phyloP scores from a whole-genome alignment of 2,329 filamentous ascomycete genomes.

The Pseudocercospora fijiensis region DNA sequence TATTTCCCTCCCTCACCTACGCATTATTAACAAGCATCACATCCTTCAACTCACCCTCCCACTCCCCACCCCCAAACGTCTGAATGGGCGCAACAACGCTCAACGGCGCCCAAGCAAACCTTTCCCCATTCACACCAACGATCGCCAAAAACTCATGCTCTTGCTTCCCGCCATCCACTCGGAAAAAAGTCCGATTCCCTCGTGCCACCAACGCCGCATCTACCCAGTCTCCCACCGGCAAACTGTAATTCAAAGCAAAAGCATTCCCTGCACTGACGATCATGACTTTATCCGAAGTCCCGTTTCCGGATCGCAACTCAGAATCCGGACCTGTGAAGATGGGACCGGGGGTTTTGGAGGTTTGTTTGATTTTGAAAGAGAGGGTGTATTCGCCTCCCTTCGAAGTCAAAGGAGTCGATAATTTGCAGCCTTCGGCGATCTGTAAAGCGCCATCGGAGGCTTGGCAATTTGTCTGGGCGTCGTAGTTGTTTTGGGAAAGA shows the following conservation, averaged over 20 bases:
- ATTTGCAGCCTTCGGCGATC: conserved; percentile 41
- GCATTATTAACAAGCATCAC: conserved; percentile 26
- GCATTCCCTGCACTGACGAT: conserved; percentile 43
- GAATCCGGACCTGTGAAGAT: conserved; percentile 42
- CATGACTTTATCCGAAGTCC: conserved; percentile 35
- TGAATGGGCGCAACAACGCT: conserved; percentile 50
- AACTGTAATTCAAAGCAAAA: conserved; percentile 44
- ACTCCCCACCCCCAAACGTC: conserved; percentile 40
- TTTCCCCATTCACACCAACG: conserved; percentile 46
- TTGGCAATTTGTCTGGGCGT: conserved; percentile 44
- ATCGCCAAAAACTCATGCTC: conserved; percentile 47
- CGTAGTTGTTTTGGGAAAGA: conserved; percentile 44
- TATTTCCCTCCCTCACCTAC: too few relatives aligned
- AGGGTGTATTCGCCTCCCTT: conserved; percentile 61
- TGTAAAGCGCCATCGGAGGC: conserved; percentile 13
- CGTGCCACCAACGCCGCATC: conserved; percentile 40
- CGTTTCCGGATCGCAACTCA: conserved; percentile 29
- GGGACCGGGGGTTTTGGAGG: conserved; percentile 47
- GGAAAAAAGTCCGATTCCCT: conserved; percentile 41
- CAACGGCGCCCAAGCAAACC: conserved; percentile 46
- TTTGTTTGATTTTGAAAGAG: conserved; percentile 46
- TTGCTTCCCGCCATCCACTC: conserved; percentile 27
- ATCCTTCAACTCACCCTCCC: conserved; percentile 24
- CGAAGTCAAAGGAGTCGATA: conserved; percentile 51
- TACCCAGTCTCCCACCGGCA: conserved; percentile 42